Evolutionary conservation across 352 stramenopile genomes (phyloP).

Genomic region (Peronospora tabacina): DNA sequence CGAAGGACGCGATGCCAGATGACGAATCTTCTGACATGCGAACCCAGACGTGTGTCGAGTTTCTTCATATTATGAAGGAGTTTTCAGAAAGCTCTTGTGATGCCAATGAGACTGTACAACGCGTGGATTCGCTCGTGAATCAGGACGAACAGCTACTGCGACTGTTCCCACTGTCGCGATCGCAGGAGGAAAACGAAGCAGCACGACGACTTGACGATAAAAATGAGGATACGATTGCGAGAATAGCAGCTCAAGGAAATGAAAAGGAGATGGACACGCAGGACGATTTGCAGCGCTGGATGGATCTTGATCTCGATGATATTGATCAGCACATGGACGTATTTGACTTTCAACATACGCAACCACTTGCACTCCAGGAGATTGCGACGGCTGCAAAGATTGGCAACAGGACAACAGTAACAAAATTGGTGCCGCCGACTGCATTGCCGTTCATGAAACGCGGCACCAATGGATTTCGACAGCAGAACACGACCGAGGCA

Average conservation of each 20-base stretch:
- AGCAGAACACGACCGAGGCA: conserved; percentile 18
- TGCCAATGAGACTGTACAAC: conserved; percentile 52
- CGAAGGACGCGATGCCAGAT: conserved; percentile 18
- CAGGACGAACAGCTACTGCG: conserved; percentile 50
- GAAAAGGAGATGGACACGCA: conserved; percentile 38
- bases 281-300: conserved; percentile 55
- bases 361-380: conserved; percentile 19
- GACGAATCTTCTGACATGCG: conserved; percentile 28
- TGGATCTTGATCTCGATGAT: conserved; percentile 47
- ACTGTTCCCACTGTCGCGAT: conserved; percentile 38
- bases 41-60: conserved; percentile 52
- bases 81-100: conserved; percentile 61
- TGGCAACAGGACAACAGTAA: background rate
- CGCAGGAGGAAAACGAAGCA: conserved; percentile 23
- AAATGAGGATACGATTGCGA: conserved; percentile 17
- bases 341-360: conserved; percentile 39
- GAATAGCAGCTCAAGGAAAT: conserved; percentile 18
- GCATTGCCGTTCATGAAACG: conserved; percentile 28
- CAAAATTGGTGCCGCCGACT: conserved; percentile 14
- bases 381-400: conserved; percentile 7
- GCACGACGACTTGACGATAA: conserved; percentile 21
- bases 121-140: conserved; percentile 56
- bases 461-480: conserved; percentile 21
- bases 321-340: conserved; percentile 55
- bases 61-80: conserved; percentile 72